Evolutionary conservation across 106 monocot species (phyloP).

Genomic region (Dioscorea zingiberensis): DNA sequence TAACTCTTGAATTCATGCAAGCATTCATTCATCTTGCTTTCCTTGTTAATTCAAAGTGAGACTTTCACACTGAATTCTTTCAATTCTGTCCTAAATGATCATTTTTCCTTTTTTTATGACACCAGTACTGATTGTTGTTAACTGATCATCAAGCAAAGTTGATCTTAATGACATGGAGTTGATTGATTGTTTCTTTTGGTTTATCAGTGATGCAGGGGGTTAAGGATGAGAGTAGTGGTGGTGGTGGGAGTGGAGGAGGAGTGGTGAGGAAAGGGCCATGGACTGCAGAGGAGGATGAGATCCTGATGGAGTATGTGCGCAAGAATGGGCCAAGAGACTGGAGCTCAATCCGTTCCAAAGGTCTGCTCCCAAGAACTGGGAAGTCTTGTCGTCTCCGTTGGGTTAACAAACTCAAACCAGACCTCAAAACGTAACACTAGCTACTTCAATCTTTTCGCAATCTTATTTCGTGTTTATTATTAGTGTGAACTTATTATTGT

Average conservation of each 20-base stretch:
- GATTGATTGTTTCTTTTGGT: too few species aligned
- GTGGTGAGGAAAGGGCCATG: slow-evolving; percentile 63
- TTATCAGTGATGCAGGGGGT: neutral
- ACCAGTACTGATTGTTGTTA: too few species aligned
- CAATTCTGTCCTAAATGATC: too few species aligned
- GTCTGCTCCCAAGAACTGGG: slow-evolving; percentile 72
- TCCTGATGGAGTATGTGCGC: slow-evolving; percentile 56
- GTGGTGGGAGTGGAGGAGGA: neutral
- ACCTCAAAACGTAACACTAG: slow-evolving; percentile 68
- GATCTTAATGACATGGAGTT: too few species aligned
- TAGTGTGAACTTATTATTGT: neutral
- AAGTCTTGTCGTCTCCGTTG: slow-evolving; percentile 94
- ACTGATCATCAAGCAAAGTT: too few species aligned
- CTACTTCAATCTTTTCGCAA: too few species aligned
- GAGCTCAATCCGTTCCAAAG: slow-evolving; percentile 96
- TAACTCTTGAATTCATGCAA: too few species aligned
- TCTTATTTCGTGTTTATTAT: neutral
- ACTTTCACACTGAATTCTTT: too few species aligned
- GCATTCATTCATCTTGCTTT: too few species aligned
- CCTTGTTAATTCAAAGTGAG: too few species aligned
- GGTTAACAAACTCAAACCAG: slow-evolving; percentile 87
- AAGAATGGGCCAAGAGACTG: slow-evolving; percentile 64
- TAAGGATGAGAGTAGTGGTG: neutral
- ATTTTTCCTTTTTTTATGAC: too few species aligned
- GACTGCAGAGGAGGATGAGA: slow-evolving; percentile 70